These are phyloP conservation scores for Naumovozyma castellii DNA, from an alignment of 805 yeast species.

Conservation along the genomic window DNA sequence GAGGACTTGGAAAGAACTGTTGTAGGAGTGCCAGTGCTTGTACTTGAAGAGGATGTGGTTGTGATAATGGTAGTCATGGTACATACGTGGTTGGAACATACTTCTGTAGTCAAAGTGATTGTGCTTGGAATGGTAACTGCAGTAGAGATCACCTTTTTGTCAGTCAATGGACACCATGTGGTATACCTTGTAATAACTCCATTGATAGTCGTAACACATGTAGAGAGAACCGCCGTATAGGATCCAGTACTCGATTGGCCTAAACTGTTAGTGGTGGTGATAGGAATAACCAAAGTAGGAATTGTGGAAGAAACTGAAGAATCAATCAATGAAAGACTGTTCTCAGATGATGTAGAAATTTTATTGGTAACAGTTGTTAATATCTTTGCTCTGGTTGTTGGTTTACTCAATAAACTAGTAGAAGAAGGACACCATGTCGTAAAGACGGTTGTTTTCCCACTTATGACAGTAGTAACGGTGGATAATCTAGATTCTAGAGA, in stretches of 20 bases:
- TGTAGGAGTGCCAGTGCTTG: too few species aligned
- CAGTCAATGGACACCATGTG: conserved; percentile 10
- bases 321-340: conserved; percentile 3
- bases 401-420: not conserved
- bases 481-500: conserved; percentile 26
- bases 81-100: conserved; percentile 9
- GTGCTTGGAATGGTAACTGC: conserved; percentile 1
- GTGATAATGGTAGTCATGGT: conserved; percentile 1
- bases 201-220: conserved; percentile 4
- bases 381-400: conserved; percentile 3
- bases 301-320: conserved; percentile 19
- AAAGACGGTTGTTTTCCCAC: conserved; percentile 9
- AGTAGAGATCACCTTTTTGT: not conserved
- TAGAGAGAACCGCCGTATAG: not conserved
- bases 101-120: conserved; percentile 12
- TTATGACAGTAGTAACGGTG: conserved; percentile 22
- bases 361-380: conserved; percentile 17
- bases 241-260: conserved; percentile 1
- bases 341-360: conserved; percentile 10
- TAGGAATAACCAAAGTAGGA: conserved; percentile 3
- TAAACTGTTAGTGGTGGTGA: conserved; percentile 15
- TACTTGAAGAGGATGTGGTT: too few species aligned
- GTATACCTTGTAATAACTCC: conserved; percentile 8
- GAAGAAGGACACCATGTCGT: conserved; percentile 28
- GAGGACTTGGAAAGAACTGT: too few species aligned